These are phyloP conservation scores for Cerioporus squamosus DNA, from an alignment of 1,284 basidiomycete genomes.

Conservation along the genomic window DNA sequence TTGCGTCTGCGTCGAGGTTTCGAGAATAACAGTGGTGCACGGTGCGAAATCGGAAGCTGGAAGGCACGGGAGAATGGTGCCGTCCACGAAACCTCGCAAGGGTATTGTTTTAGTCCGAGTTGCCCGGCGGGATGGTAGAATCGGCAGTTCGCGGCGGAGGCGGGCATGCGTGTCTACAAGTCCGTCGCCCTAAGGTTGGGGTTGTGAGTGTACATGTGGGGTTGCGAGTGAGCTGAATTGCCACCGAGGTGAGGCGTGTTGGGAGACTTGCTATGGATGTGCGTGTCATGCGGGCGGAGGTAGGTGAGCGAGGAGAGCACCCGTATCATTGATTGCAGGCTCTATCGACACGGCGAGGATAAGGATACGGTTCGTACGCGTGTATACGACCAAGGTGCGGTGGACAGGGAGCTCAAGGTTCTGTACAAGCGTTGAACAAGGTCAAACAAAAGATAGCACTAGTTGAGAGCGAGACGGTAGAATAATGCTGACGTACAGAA, in stretches of 20 bases:
- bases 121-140: slow-evolving; percentile 12
- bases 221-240: too few relatives aligned
- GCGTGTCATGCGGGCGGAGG: neutral
- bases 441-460: neutral
- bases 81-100: slow-evolving; percentile 21
- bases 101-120: slow-evolving; percentile 15
- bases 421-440: neutral
- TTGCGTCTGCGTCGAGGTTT: neutral
- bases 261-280: slow-evolving; percentile 6
- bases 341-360: neutral
- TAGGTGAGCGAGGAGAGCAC: neutral
- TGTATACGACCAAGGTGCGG: neutral
- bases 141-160: slow-evolving; percentile 18
- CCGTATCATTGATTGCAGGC: neutral
- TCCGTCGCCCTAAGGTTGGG: neutral
- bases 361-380: neutral
- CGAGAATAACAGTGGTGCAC: slow-evolving; percentile 10
- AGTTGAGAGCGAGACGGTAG: neutral
- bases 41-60: neutral
- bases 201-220: slow-evolving; percentile 2
- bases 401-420: neutral
- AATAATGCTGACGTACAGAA: neutral
- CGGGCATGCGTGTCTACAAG: slow-evolving; percentile 8
- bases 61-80: slow-evolving; percentile 11
- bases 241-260: slow-evolving; percentile 10